These are phyloP conservation scores for Pseudonitzschia multiseries DNA, from an alignment of 108 stramenopile species.

Conservation along the genomic window DNA sequence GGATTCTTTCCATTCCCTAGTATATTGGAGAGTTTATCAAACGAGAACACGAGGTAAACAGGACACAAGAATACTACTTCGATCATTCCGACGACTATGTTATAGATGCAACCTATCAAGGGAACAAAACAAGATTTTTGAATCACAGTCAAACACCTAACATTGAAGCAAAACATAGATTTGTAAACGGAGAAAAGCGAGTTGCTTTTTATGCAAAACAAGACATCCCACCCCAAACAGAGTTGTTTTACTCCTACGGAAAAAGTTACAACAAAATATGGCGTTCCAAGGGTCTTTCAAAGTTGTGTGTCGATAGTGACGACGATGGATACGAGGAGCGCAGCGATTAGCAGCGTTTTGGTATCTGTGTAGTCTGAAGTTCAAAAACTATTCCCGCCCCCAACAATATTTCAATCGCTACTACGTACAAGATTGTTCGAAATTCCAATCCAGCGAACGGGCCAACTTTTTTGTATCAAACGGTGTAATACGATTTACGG, in stretches of 20 bases:
- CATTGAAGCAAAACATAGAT: conserved; percentile 52
- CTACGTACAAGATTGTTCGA: too few species aligned
- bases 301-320: conserved; percentile 11
- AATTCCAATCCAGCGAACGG: too few species aligned
- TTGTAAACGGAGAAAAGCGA: conserved; percentile 73
- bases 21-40: conserved; percentile 85
- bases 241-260: conserved; percentile 25
- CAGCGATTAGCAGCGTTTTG: too few species aligned
- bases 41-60: conserved; percentile 32
- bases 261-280: conserved; percentile 13
- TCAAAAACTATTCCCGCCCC: too few species aligned
- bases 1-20: not conserved
- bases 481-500: too few species aligned
- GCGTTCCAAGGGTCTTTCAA: conserved; percentile 3
- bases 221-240: conserved; percentile 69
- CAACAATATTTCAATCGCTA: too few species aligned
- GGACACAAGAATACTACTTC: conserved; percentile 80
- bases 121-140: conserved; percentile 78
- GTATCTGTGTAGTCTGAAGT: too few species aligned
- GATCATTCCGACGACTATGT: conserved; percentile 65
- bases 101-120: conserved; percentile 56
- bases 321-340: conserved; percentile 1
- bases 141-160: conserved; percentile 83
- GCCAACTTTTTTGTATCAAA: too few species aligned
- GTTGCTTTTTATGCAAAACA: conserved; percentile 82